A percentile compares a stretch with the other conserved stretches of the same genome.
These are phyloP conservation scores for Micractinium sp. DNA, from an alignment of 139 green algal species.

Conservation along the genomic window DNA sequence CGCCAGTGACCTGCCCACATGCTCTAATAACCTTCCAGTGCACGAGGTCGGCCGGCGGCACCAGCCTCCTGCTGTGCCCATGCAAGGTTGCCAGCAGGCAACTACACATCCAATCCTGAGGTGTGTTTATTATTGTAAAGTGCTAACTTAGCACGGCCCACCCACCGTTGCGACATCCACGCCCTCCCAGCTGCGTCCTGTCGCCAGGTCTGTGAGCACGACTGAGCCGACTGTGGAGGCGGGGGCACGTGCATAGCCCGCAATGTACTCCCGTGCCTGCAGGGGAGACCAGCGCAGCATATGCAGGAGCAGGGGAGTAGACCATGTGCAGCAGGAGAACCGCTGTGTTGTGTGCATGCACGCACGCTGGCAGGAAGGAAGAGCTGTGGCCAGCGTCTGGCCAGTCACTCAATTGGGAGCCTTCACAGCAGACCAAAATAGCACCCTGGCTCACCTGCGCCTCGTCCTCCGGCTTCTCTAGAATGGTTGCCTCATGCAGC, in stretches of 20 bases:
- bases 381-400: too few relatives aligned
- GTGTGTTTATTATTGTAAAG: not conserved
- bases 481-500: slow-evolving; percentile 71
- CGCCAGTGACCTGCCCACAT: too few relatives aligned
- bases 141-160: not conserved
- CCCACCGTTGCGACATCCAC: slow-evolving; percentile 42
- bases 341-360: not conserved
- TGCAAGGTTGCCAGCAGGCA: too few relatives aligned
- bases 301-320: too few relatives aligned
- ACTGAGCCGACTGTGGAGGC: slow-evolving; percentile 77
- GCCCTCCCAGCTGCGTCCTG: slow-evolving; percentile 29
- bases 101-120: not conserved
- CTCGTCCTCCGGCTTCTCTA: slow-evolving; percentile 78
- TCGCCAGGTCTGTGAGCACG: slow-evolving; percentile 67
- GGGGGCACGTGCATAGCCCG: slow-evolving; percentile 66
- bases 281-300: not conserved
- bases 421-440: not conserved
- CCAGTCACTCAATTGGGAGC: too few relatives aligned
- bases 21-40: too few relatives aligned
- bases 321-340: not conserved
- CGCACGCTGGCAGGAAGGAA: too few relatives aligned
- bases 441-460: slow-evolving; percentile 51
- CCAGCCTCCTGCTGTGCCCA: too few relatives aligned
- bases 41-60: too few relatives aligned
- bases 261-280: slow-evolving; percentile 62